Evolutionary conservation across 257 asterid species (phyloP), one percentile per base, ranked within the genome.

Genomic region (Capsicum chinense): DNA sequence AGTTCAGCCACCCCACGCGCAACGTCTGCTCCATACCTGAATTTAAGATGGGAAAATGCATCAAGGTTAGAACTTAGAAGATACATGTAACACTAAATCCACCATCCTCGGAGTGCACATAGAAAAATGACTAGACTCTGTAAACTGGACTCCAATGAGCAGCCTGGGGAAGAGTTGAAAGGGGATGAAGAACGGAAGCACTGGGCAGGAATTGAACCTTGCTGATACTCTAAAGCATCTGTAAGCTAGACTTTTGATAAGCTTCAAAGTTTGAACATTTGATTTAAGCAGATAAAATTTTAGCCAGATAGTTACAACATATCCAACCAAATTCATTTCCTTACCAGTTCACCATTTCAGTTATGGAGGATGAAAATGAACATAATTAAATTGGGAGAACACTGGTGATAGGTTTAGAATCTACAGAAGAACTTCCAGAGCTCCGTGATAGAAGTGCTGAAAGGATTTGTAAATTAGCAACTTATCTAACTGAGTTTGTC

Each of bases 1-100:
- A 97, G 98, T 84, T 97, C 99, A 78, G 98, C 97, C 80, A 97
- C 97, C 84, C 99, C 99, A 86, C 99, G 98, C 80, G 98, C 97
- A 86, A 97, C 87, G 87, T 97, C 99, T 37, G 98, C 98, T 86
- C 99, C 99, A 88, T 94, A 95, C 89, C 99, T 97, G 88, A 89
- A 90, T 82, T 80, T 83, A 85, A 68, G 85, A 85, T 82, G 79
- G 82, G 71, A 85, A 52, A n/a, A 85, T 86, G 79, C 64, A 87
- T 83, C 87, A 88, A 76, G 80, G 56, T 58, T 21, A 74, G 33
- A 26, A 26, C 33, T 26, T 26, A 37, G 9, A 48, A 48, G 60
- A n/a, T 83, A 9, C 83, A 9, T 58, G 81, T 33, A 83, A 57
- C 26, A 19, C 79, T 58, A 83, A 67, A 54, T 13, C 56, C 37